These are phyloP conservation scores for Acanthamoeba healyi DNA, from an alignment of 208 protist genomes.

Conservation along the genomic window DNA sequence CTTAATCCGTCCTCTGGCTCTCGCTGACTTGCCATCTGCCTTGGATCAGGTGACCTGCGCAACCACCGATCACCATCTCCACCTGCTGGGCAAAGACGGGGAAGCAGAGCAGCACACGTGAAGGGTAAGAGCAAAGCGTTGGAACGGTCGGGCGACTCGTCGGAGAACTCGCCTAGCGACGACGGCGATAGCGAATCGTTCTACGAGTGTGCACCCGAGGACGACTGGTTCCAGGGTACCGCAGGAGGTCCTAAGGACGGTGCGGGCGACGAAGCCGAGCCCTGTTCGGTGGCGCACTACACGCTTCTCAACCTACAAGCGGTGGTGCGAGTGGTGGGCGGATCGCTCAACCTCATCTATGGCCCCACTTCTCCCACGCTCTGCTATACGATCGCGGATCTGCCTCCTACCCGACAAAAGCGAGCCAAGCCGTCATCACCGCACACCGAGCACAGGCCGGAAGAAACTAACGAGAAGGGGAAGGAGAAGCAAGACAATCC, in stretches of 20 bases:
- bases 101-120: not conserved
- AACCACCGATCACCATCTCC: not conserved
- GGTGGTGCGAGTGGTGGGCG: slow-evolving; percentile 28
- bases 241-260: not conserved
- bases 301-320: slow-evolving; percentile 32
- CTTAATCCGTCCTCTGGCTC: too few species aligned
- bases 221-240: slow-evolving; percentile 5
- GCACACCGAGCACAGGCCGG: not conserved
- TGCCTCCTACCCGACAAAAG: not conserved
- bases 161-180: slow-evolving; percentile 31
- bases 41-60: too few species aligned
- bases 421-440: not conserved
- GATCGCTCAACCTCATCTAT: slow-evolving; percentile 52
- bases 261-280: not conserved
- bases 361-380: slow-evolving; percentile 16
- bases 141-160: not conserved
- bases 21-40: too few species aligned
- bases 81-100: not conserved
- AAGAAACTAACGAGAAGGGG: not conserved
- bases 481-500: slow-evolving; percentile 4
- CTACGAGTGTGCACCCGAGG: slow-evolving; percentile 50
- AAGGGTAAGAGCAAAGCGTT: not conserved
- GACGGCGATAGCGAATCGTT: slow-evolving; percentile 40
- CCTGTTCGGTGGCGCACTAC: not conserved
- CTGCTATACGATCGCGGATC: not conserved